Evolutionary conservation across 495 filamentous ascomycete genomes (phyloP).

Genomic region (Glonium stellatum): DNA sequence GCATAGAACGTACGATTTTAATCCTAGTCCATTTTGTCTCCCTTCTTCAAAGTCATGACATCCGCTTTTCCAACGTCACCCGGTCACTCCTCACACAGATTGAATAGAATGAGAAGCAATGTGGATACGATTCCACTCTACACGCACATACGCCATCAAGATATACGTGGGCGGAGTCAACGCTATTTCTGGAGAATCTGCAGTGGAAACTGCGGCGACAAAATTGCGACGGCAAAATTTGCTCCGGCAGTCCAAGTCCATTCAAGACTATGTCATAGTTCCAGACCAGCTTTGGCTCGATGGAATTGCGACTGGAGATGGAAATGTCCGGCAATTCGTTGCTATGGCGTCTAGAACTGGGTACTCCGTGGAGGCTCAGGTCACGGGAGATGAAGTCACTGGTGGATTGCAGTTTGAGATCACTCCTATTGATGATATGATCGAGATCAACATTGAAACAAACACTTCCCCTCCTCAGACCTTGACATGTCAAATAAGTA

Average conservation of each 20-base stretch:
- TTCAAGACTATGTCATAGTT: constrained; percentile 22
- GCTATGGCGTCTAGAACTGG: constrained; percentile 22
- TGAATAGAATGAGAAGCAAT: constrained; percentile 15
- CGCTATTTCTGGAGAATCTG: constrained; percentile 17
- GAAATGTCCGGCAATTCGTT: constrained; percentile 20
- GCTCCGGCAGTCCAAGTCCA: background rate
- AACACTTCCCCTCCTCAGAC: background rate
- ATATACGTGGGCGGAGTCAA: constrained; percentile 20
- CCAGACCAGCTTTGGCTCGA: constrained; percentile 23
- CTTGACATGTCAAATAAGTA: background rate
- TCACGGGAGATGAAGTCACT: constrained; percentile 15
- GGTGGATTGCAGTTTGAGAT: constrained; percentile 24
- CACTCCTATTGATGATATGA: constrained; percentile 9
- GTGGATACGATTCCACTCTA: constrained; percentile 11
- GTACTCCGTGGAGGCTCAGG: constrained; percentile 19
- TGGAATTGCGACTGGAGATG: constrained; percentile 15
- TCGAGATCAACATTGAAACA: background rate
- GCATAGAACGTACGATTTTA: background rate
- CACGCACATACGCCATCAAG: constrained; percentile 9
- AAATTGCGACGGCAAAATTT: constrained; percentile 9
- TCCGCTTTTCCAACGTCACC: too few relatives aligned
- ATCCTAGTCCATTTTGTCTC: background rate
- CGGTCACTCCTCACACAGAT: background rate
- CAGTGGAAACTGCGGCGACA: constrained; percentile 6
- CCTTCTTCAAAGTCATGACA: too few relatives aligned